Evolutionary conservation across 768 basidiomycete genomes (phyloP).

Genomic region (Crepidotus variabilis): DNA sequence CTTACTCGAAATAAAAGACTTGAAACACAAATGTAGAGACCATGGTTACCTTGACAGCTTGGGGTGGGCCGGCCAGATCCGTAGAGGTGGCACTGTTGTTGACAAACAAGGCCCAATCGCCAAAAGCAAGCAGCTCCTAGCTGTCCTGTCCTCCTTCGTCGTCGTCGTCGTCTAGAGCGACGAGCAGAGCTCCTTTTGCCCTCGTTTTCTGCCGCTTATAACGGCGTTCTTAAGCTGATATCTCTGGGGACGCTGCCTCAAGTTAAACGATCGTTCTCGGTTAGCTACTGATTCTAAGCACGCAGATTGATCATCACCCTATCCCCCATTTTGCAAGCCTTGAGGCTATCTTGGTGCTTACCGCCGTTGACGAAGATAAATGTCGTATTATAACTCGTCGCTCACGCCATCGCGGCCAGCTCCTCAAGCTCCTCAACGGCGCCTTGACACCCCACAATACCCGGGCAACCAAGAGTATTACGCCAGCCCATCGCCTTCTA

Average conservation of each 20-base stretch:
- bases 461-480: slow-evolving; percentile 44
- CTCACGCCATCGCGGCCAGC: slow-evolving; percentile 78
- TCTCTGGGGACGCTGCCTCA: too few relatives aligned
- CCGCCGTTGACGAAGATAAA: neutral
- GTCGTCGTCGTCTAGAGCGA: neutral
- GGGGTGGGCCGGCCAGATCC: neutral
- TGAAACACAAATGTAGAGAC: neutral
- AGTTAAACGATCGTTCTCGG: neutral
- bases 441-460: slow-evolving; percentile 32
- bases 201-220: neutral
- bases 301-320: neutral
- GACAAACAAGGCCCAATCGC: neutral
- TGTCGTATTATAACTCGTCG: slow-evolving; percentile 35
- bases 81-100: neutral
- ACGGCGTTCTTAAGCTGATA: neutral
- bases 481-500: slow-evolving; percentile 42
- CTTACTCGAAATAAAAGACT: neutral
- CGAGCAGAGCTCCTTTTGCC: neutral
- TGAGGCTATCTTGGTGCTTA: neutral
- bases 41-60: neutral
- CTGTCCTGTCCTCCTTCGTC: neutral
- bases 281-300: neutral
- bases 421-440: slow-evolving; percentile 61
- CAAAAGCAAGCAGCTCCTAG: neutral
- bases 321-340: neutral